A percentile compares a stretch with the other conserved stretches of the same genome.
phyloP scores from a whole-genome alignment of 805 yeast species.

The Starmerella apicola region DNA sequence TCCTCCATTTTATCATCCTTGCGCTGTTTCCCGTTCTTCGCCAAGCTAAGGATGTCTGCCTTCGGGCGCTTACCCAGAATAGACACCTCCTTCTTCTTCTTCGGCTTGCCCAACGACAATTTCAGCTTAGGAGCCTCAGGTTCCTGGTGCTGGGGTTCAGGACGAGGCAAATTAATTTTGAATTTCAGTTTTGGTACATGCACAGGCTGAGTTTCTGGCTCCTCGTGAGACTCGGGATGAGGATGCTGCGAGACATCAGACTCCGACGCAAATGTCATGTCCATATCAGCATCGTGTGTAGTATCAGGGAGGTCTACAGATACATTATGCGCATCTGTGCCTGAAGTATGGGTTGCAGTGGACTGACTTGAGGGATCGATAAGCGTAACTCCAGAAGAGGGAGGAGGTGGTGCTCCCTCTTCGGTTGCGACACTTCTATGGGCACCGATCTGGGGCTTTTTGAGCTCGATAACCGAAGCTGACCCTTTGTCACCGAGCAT shows the following conservation, averaged over 20 bases:
- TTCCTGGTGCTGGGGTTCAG: background rate
- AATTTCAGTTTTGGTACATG: background rate
- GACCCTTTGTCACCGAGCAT: constrained; percentile 31
- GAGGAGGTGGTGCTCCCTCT: no score
- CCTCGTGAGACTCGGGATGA: no score
- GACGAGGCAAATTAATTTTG: background rate
- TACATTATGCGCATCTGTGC: no score
- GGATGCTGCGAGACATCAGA: background rate
- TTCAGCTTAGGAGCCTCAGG: constrained; percentile 9
- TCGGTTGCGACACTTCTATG: no score
- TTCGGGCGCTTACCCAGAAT: constrained; percentile 20
- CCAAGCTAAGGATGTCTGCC: constrained; percentile 18
- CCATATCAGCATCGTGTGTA: no score
- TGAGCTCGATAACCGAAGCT: constrained; percentile 17
- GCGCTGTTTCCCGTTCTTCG: constrained; percentile 4
- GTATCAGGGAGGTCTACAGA: no score
- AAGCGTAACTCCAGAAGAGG: no score
- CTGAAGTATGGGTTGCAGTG: no score
- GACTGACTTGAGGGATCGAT: no score
- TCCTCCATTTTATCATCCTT: background rate
- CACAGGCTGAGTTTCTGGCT: background rate
- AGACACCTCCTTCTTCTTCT: constrained; percentile 6
- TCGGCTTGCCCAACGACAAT: constrained; percentile 15
- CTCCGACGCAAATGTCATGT: background rate
- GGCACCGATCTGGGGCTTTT: background rate